These are phyloP conservation scores for Aspergillus versicolor DNA, from an alignment of 2,329 filamentous ascomycete genomes.

Conservation along the genomic window DNA sequence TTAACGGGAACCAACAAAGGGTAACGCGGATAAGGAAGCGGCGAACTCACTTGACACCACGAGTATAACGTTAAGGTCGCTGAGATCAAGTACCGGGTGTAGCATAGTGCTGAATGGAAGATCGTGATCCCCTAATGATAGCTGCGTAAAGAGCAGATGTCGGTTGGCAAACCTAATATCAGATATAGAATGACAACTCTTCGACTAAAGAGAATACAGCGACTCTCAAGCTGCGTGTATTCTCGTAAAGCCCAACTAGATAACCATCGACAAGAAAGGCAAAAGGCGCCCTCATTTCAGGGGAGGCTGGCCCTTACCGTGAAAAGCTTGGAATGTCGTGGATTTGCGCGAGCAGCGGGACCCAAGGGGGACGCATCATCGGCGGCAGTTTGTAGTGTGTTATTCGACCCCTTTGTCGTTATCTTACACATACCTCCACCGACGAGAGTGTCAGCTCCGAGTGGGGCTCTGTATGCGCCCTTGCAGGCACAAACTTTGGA, in stretches of 20 bases:
- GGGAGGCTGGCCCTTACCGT: neutral
- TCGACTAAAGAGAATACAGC: neutral
- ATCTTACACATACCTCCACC: neutral
- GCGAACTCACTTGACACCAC: slow-evolving; percentile 31
- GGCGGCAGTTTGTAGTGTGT: neutral
- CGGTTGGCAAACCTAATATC: neutral
- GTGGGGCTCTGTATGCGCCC: slow-evolving; percentile 4
- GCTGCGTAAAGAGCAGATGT: neutral
- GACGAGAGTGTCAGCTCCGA: neutral
- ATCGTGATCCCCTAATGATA: neutral
- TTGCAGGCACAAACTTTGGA: neutral
- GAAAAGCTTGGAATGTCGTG: neutral
- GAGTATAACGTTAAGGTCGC: slow-evolving; percentile 34
- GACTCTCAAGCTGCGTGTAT: neutral
- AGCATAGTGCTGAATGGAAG: slow-evolving; percentile 27
- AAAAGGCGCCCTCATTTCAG: neutral
- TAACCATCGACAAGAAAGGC: neutral
- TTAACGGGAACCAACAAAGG: neutral
- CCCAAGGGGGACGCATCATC: slow-evolving; percentile 1
- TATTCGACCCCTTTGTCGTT: slow-evolving; percentile 8
- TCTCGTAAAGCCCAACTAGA: neutral
- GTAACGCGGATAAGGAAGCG: neutral
- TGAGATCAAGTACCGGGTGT: slow-evolving; percentile 36
- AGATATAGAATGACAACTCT: neutral
- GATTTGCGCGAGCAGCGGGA: neutral